Percentiles rank a stretch among this genome's conserved stretches.
These are phyloP conservation scores for Endothia cerciana DNA, from an alignment of 2,329 filamentous ascomycete species.

Conservation along the genomic window DNA sequence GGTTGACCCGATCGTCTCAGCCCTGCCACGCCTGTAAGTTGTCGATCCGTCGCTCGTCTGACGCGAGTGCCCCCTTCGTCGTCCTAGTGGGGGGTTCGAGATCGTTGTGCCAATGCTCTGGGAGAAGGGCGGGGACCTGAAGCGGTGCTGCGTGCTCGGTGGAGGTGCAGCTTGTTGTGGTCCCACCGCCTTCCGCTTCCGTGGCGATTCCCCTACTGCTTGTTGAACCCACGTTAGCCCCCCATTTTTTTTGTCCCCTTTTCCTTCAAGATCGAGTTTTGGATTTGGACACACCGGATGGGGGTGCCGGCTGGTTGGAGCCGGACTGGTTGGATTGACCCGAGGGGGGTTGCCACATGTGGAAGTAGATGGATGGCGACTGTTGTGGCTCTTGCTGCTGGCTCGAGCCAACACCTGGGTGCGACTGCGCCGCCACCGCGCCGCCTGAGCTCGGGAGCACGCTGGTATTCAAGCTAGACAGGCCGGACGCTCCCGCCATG, in stretches of 20 bases:
- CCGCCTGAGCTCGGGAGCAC: constrained; percentile 45
- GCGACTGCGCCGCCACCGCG: constrained; percentile 49
- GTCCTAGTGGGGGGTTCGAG: constrained; percentile 56
- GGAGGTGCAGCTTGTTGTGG: constrained; percentile 53
- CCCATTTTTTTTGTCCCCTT: constrained; percentile 39
- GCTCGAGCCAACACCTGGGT: constrained; percentile 54
- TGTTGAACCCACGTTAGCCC: constrained; percentile 49
- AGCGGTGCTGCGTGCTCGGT: constrained; percentile 49
- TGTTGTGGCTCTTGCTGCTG: constrained; percentile 66
- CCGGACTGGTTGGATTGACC: constrained; percentile 60
- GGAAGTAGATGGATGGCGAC: constrained; percentile 83
- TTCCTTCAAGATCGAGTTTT: constrained; percentile 46
- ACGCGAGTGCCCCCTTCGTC: constrained; percentile 64
- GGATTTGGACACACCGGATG: constrained; percentile 71
- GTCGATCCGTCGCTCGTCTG: constrained; percentile 64
- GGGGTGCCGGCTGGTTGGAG: constrained; percentile 70
- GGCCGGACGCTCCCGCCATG: constrained; percentile 40
- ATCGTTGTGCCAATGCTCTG: constrained; percentile 51
- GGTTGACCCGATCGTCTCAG: constrained; percentile 41
- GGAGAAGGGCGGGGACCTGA: constrained; percentile 59
- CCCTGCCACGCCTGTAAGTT: constrained; percentile 42
- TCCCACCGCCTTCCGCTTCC: constrained; percentile 79
- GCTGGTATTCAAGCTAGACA: constrained; percentile 52
- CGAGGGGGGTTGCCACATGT: constrained; percentile 87
- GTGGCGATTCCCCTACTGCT: constrained; percentile 75